Base-by-base conservation (phyloP, 176 grass and related monocot genomes). In the Avena atlantica region DNA sequence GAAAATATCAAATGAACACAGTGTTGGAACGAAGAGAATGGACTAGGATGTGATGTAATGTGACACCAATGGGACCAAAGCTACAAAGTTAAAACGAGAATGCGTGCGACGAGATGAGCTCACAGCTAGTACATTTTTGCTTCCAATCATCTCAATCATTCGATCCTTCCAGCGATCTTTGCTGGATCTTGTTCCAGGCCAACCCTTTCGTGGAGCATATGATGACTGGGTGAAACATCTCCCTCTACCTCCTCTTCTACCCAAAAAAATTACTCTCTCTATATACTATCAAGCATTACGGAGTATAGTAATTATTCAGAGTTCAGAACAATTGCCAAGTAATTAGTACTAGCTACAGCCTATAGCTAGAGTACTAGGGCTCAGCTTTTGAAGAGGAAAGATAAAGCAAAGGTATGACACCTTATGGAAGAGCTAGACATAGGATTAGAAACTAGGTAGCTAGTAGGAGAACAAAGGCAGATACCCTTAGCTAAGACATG, bases 371-470 rank as follows among this genome's bases (percentile, higher is more conserved):
- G 12, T 24, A 4, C 58, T 91, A 91, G 90, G 86, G 90, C 86
- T 92, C 90, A 92, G 83, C 86, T 92, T 92, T 92, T 92, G 86
- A 88, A 90, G 74, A 78, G 42, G 74, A 90, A 91, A 92, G 86
- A 25, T 71, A 92, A 92, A 89, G 90, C 83, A 78, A 83, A 89
- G 86, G 83, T 23, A 52, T 65, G 42, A 82, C 72, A 66, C 82
- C 90, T 82, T 89, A 89, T 72, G 63, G 52, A 85, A 72, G 59
- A 79, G 73, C 48, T 53, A 76, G 74, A 75, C 44, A 80, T 53
- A 84, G 76, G 85, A 76, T 77, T 81, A 70, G 71, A 88, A 88
- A 48, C 48, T 71, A 60, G 47, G 20, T 13, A 76, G 14, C 11
- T 36, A 60, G 27, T 2, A 72, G 6, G 63, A 78, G 63, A 81